These are phyloP conservation scores for Allantophomopsis cytisporea DNA, from an alignment of 2,329 filamentous ascomycete genomes.

Conservation along the genomic window DNA sequence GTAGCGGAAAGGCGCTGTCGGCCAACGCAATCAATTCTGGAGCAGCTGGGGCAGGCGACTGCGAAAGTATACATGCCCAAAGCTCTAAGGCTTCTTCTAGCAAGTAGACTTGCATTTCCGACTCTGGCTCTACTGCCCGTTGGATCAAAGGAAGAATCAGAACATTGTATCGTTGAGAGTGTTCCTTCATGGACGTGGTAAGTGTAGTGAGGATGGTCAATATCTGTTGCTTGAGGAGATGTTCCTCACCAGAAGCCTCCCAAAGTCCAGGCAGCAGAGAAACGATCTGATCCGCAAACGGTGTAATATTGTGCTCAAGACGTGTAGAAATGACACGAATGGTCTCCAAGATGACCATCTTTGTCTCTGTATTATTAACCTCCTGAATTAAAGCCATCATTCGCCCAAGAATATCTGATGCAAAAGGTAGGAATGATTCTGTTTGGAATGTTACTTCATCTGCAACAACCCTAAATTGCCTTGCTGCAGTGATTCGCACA, in stretches of 20 bases:
- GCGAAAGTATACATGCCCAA: slow-evolving; percentile 63
- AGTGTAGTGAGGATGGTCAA: slow-evolving; percentile 74
- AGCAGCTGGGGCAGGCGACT: slow-evolving; percentile 48
- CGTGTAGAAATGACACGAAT: slow-evolving; percentile 69
- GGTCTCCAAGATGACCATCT: slow-evolving; percentile 79
- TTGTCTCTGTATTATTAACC: slow-evolving; percentile 74
- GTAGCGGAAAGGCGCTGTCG: slow-evolving; percentile 47
- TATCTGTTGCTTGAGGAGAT: slow-evolving; percentile 88
- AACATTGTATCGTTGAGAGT: slow-evolving; percentile 65
- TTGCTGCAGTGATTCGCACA: slow-evolving; percentile 79
- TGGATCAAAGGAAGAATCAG: slow-evolving; percentile 73
- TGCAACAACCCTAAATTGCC: slow-evolving; percentile 67
- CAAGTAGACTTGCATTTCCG: slow-evolving; percentile 65
- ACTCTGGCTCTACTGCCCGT: slow-evolving; percentile 64
- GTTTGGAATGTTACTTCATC: slow-evolving; percentile 76
- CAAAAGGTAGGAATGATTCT: slow-evolving; percentile 64
- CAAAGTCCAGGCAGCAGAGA: slow-evolving; percentile 68
- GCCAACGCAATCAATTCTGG: slow-evolving; percentile 49
- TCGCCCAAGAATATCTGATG: slow-evolving; percentile 56
- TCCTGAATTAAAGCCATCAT: slow-evolving; percentile 69
- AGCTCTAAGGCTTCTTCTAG: slow-evolving; percentile 87
- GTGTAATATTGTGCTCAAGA: slow-evolving; percentile 58
- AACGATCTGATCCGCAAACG: slow-evolving; percentile 70
- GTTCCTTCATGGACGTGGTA: slow-evolving; percentile 70
- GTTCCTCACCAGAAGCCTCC: slow-evolving; percentile 66